Evolutionary conservation across 257 asterid genomes (phyloP).

Genomic region (Misopates orontium): DNA sequence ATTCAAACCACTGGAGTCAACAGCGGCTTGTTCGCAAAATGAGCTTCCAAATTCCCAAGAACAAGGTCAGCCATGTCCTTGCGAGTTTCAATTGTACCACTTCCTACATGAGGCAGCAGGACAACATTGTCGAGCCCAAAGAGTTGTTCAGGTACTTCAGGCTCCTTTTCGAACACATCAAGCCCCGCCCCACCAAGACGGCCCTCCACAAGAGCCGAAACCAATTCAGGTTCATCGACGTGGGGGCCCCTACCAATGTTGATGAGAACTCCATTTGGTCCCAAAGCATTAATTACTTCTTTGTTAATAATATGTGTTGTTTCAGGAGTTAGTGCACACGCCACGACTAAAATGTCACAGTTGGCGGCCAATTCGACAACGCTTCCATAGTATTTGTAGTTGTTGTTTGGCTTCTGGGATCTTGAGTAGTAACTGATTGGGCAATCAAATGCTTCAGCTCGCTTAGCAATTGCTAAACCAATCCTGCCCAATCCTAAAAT

Average conservation of each 20-base stretch:
- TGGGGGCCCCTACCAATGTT: slow-evolving; percentile 74
- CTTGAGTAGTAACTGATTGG: slow-evolving; percentile 64
- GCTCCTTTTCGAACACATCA: slow-evolving; percentile 78
- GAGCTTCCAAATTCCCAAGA: slow-evolving; percentile 64
- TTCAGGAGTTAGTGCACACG: slow-evolving; percentile 63
- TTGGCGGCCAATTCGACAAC: slow-evolving; percentile 54
- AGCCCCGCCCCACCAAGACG: slow-evolving; percentile 89
- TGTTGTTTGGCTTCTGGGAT: slow-evolving; percentile 50
- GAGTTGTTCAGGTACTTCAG: slow-evolving; percentile 55
- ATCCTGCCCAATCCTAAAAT: slow-evolving; percentile 84
- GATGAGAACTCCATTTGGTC: slow-evolving; percentile 66
- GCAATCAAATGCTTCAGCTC: slow-evolving; percentile 81
- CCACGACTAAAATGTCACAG: slow-evolving; percentile 57
- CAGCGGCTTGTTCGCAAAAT: slow-evolving; percentile 60
- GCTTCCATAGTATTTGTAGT: slow-evolving; percentile 49
- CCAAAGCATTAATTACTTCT: slow-evolving; percentile 64
- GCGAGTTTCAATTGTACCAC: slow-evolving; percentile 62
- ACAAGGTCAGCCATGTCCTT: slow-evolving; percentile 77
- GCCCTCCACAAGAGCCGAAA: slow-evolving; percentile 66
- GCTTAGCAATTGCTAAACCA: slow-evolving; percentile 74
- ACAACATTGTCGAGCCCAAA: slow-evolving; percentile 62
- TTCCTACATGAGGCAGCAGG: slow-evolving; percentile 69
- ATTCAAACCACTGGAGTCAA: slow-evolving; percentile 63
- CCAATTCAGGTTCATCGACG: slow-evolving; percentile 65
- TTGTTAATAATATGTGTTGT: slow-evolving; percentile 60